Conservation (phyloP, 2,329 filamentous ascomycete genomes). For the Fusarium bactridioides region DNA sequence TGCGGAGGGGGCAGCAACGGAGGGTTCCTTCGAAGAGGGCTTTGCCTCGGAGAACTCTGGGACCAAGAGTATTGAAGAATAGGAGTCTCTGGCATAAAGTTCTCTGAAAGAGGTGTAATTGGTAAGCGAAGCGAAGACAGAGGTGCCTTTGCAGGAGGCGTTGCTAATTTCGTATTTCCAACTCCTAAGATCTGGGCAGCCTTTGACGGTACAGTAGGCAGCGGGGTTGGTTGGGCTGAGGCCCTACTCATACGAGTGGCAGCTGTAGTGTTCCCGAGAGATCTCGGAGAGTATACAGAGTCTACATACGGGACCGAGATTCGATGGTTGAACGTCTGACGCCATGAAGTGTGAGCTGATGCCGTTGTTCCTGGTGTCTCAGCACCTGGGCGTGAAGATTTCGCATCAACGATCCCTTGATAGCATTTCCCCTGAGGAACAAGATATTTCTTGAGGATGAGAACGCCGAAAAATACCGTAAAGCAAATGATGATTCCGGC, state of each 20-base stretch:
- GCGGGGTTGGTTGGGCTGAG: background rate
- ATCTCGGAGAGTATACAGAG: constrained; percentile 25
- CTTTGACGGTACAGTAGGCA: constrained; percentile 17
- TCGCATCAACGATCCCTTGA: background rate
- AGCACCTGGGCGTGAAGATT: background rate
- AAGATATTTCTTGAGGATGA: constrained; percentile 22
- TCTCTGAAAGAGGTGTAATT: background rate
- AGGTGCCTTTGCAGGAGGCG: background rate
- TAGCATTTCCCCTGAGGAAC: background rate
- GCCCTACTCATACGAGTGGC: background rate
- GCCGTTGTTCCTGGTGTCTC: background rate
- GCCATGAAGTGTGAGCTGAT: background rate
- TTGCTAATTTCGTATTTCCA: background rate
- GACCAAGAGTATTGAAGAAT: background rate
- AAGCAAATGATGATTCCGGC: constrained; percentile 25
- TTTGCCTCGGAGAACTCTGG: background rate
- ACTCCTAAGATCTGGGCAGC: constrained; percentile 27
- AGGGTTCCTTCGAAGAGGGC: background rate
- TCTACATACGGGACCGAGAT: constrained; percentile 10
- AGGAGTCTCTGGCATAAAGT: background rate
- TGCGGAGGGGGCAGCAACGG: background rate
- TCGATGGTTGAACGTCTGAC: constrained; percentile 21
- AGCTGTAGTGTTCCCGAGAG: constrained; percentile 20
- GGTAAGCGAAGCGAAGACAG: background rate
- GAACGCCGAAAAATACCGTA: constrained; percentile 27